Base-by-base conservation (phyloP, 768 basidiomycete species). In the Rubroboletus satanas region DNA sequence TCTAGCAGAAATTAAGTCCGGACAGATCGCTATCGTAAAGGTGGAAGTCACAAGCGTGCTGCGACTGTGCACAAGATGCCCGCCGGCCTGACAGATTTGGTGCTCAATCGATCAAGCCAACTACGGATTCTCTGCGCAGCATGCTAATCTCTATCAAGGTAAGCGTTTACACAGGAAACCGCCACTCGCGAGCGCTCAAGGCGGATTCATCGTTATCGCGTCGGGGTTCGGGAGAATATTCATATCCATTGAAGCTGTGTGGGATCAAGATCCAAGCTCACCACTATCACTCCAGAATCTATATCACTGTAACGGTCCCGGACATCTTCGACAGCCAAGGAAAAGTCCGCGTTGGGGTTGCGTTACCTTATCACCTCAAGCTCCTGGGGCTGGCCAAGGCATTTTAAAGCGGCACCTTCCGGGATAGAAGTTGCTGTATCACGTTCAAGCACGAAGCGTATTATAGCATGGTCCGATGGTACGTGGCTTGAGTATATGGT, bases 21-120 rank as follows among this genome's bases (percentile, higher is more conserved):
- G 65, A 33, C 39, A 66, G 45, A 62, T 67, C 38, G 70, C 67
- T 7, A 63, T 70, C 26, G 71, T 71, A 15, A 66, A 73, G 12
- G 70, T 36, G 59, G 53, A 76, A 76, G 26, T 5, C 21, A 21
- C 21, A 21, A 5, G 58, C 61, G 76, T n/a, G 77, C 74, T 5
- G 71, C 71, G 29, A 71, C 79, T 45, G 77, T 75, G 8, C 75
- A 78, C 32, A 76, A 77, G 58, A 61, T 77, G 46, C 52, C 61
- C 31, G 57, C 54, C 42, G 68, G 66, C 45, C 54, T 66, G 33
- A 69, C 68, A n/a, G 71, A 77, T 56, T 68, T 75, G 48, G 74
- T 74, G 62, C 59, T 75, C 50, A 70, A 70, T 70, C 12, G 54
- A 50, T 35, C 57, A 65, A 33, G 75, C 74, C 21, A 49, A 62